These are phyloP conservation scores for Suillus lakei DNA, from an alignment of 768 basidiomycete genomes.

Conservation along the genomic window DNA sequence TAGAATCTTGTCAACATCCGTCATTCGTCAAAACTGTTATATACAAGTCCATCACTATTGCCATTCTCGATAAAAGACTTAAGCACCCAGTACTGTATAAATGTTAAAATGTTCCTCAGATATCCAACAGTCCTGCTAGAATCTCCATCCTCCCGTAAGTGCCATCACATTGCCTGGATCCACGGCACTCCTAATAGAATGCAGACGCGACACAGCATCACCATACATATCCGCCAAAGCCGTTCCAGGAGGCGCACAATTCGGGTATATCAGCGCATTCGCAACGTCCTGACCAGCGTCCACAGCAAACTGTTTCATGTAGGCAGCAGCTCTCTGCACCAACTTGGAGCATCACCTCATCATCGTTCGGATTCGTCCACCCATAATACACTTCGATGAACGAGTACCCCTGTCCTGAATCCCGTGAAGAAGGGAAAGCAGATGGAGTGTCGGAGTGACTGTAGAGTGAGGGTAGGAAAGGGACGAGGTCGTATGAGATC, in stretches of 20 bases:
- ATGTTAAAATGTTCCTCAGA: too few relatives aligned
- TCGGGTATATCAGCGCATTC: constrained; percentile 55
- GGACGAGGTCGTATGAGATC: constrained; percentile 44
- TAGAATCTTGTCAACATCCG: too few relatives aligned
- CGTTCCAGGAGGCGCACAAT: constrained; percentile 63
- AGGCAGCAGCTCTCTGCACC: constrained; percentile 43
- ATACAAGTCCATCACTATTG: too few relatives aligned
- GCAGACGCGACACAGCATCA: constrained; percentile 45
- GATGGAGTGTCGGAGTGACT: constrained; percentile 41
- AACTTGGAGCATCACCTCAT: constrained; percentile 46
- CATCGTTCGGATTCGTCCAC: constrained; percentile 43
- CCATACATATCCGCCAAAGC: constrained; percentile 59
- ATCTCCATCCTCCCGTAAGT: constrained; percentile 68
- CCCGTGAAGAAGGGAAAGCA: constrained; percentile 52
- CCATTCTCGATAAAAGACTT: too few relatives aligned
- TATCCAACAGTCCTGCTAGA: constrained; percentile 20
- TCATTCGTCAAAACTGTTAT: too few relatives aligned
- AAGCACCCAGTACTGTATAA: too few relatives aligned
- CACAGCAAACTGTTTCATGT: constrained; percentile 39
- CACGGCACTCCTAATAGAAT: constrained; percentile 44
- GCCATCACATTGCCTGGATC: constrained; percentile 71
- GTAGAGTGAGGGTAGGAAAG: constrained; percentile 50
- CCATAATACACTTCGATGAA: constrained; percentile 54
- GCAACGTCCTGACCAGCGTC: constrained; percentile 47
- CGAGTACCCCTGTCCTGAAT: constrained; percentile 36